These are phyloP conservation scores for Neurospora pannonica DNA, from an alignment of 495 filamentous ascomycete species.

Conservation along the genomic window DNA sequence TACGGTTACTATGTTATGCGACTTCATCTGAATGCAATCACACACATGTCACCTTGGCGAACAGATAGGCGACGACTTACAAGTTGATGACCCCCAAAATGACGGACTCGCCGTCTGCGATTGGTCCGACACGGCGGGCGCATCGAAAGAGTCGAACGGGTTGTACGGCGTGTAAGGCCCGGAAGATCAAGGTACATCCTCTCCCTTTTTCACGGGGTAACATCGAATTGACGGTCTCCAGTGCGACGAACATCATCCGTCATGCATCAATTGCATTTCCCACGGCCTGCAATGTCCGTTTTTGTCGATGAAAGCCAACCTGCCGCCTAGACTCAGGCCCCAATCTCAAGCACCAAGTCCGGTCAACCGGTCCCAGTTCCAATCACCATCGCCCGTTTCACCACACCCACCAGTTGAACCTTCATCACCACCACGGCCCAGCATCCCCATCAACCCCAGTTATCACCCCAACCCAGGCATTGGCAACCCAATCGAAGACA, in stretches of 20 bases:
- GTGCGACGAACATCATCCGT: constrained; percentile 36
- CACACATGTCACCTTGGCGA: not conserved
- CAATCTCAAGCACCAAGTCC: not conserved
- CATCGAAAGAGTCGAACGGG: constrained; percentile 35
- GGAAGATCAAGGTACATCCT: constrained; percentile 38
- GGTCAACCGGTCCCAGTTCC: not conserved
- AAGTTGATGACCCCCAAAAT: not conserved
- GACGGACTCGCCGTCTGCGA: not conserved
- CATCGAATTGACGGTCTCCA: constrained; percentile 2
- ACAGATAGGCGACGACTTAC: not conserved
- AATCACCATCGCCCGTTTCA: not conserved
- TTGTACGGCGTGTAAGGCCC: constrained; percentile 29
- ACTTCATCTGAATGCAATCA: not conserved
- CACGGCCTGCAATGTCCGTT: constrained; percentile 34
- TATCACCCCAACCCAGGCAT: not conserved
- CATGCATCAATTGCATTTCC: constrained; percentile 33
- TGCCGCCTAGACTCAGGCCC: not conserved
- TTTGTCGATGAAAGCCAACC: constrained; percentile 3
- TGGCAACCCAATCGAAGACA: not conserved
- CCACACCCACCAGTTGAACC: not conserved
- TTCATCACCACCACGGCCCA: not conserved
- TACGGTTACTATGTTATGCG: no score
- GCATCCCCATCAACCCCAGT: not conserved
- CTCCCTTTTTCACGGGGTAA: not conserved
- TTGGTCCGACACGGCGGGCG: constrained; percentile 7